These are phyloP conservation scores for Panus rudis DNA, from an alignment of 768 basidiomycete genomes.

Conservation along the genomic window DNA sequence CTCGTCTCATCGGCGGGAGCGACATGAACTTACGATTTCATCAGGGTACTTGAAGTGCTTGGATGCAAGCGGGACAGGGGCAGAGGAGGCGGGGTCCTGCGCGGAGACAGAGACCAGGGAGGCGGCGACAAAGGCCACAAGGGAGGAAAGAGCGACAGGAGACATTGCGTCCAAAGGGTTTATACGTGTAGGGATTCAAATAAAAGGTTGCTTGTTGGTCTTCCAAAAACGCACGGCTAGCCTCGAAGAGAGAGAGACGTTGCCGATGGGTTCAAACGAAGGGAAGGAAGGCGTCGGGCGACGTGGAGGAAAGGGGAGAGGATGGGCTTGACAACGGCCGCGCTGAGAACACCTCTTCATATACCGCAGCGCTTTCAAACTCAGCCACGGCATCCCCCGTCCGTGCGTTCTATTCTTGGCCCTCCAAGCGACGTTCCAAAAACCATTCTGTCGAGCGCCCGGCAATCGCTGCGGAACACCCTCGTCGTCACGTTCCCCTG, in stretches of 20 bases:
- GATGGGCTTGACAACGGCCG: neutral
- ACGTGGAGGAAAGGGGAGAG: neutral
- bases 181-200: too few relatives aligned
- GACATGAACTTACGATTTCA: slow-evolving; percentile 13
- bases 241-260: too few relatives aligned
- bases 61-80: slow-evolving; percentile 21
- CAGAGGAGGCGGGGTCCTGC: slow-evolving; percentile 17
- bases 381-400: too few relatives aligned
- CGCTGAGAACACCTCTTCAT: neutral
- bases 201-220: too few relatives aligned
- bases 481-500: too few relatives aligned
- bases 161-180: slow-evolving; percentile 20
- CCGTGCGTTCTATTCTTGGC: too few relatives aligned
- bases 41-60: slow-evolving; percentile 19
- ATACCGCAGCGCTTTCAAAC: neutral
- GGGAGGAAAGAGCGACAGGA: slow-evolving; percentile 29
- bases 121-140: slow-evolving; percentile 23
- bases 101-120: slow-evolving; percentile 18
- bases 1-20: too few relatives aligned
- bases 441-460: too few relatives aligned
- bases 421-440: too few relatives aligned
- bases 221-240: too few relatives aligned
- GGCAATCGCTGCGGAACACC: too few relatives aligned
- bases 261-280: too few relatives aligned
- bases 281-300: neutral